Base-by-base conservation (phyloP, 805 yeast species). In the Ogataea trehaloabstinens region DNA sequence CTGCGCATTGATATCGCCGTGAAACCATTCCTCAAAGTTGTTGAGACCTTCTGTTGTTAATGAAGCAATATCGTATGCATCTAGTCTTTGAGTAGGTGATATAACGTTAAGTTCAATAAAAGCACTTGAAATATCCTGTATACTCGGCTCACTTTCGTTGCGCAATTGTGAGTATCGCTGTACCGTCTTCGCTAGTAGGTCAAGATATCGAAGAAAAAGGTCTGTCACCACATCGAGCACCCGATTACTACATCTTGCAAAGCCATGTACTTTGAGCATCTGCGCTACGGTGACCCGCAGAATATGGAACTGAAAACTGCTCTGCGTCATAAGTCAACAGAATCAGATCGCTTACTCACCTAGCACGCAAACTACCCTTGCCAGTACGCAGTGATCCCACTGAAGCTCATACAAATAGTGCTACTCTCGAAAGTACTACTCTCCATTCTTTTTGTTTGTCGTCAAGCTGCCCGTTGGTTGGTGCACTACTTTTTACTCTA, bases 201-300 rank as follows among this genome's bases (percentile, higher is more conserved):
- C 66, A 31, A 91, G 60, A 55, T 80, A 82, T 41, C 83, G 73
- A 13, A 85, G 64, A 55, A 83, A 79, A 2, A 91, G 54, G 53
- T 89, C 96, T 0, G 95, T 81, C n/a, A 89, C 49, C 2, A 80
- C 72, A 53, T 88, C 90, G 7, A 91, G 67, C 1, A 84, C 75
- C 6, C 77, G 68, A 6, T 91, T 85, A 36, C 80, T 71, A 46
- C 90, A 80, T 51, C 80, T 73, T 45, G 87, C 96, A 53, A 89
- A 87, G 0, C 99, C 99, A 21, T 80, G 76, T 0, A 93, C 79
- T 45, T 87, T 79, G 37, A 91, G 70, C 4, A 82, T 66, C 62
- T 82, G 81, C 1, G 75, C 70, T 22, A 61, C 45, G 4, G 64
- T 51, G 7, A 60, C 46, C 38, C 61, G 46, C 36, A 61, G 44